phyloP scores from a whole-genome alignment of 306 rosid genomes.

The Fragaria ananassa region DNA sequence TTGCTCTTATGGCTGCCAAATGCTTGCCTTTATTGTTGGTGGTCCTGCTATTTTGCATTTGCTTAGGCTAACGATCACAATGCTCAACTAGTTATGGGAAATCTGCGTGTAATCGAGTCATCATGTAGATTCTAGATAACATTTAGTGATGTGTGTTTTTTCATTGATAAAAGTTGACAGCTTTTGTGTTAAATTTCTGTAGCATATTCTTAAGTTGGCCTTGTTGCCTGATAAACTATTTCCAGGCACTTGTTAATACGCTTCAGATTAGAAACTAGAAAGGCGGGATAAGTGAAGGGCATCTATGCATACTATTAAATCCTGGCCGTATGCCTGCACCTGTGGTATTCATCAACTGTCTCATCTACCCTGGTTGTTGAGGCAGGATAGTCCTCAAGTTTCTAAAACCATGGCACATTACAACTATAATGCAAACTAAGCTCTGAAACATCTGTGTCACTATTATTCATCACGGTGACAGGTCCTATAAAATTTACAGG shows the following conservation, averaged over 20 bases:
- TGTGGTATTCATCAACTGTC: background rate
- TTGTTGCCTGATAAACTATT: background rate
- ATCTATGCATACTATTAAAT: background rate
- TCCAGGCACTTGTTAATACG: background rate
- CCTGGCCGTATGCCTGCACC: background rate
- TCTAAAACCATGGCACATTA: background rate
- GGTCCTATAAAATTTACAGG: background rate
- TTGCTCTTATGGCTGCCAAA: conserved; percentile 35
- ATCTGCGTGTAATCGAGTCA: background rate
- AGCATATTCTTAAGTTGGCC: background rate
- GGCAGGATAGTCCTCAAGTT: background rate
- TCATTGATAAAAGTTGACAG: background rate
- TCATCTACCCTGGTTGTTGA: background rate
- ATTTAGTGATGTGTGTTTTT: background rate
- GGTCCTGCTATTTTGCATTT: background rate
- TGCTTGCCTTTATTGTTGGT: background rate
- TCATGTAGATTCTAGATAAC: background rate
- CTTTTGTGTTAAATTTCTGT: background rate
- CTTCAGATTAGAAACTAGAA: background rate
- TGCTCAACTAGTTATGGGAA: background rate
- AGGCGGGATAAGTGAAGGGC: background rate
- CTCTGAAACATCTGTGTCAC: background rate
- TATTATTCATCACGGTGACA: background rate
- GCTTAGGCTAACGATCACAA: background rate
- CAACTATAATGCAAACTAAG: background rate